Evolutionary conservation across 345 rosid genomes (phyloP).

Genomic region (Bretschneidera sinensis): DNA sequence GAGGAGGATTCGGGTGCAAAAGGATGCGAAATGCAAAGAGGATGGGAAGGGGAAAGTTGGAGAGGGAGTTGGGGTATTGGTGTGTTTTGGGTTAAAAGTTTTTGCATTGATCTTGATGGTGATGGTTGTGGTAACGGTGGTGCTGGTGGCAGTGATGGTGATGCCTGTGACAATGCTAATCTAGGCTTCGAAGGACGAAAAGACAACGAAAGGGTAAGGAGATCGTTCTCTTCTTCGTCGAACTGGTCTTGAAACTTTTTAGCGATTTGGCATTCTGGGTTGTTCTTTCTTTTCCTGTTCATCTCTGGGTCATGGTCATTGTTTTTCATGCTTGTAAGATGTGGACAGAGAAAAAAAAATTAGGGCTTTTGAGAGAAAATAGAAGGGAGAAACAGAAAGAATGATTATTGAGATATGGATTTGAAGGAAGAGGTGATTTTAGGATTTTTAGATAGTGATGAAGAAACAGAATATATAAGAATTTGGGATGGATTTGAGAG

Average conservation of each 20-base stretch:
- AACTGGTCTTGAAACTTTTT: not conserved
- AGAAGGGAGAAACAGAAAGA: too few species aligned
- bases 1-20: not conserved
- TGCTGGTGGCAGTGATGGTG: not conserved
- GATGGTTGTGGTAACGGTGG: not conserved
- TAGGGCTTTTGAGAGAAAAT: too few species aligned
- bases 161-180: not conserved
- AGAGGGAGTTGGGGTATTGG: conserved; percentile 2
- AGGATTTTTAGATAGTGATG: too few species aligned
- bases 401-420: too few species aligned
- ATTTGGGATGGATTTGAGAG: too few species aligned
- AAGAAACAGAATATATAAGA: too few species aligned
- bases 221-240: conserved; percentile 11
- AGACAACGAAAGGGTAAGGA: conserved; percentile 20
- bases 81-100: not conserved
- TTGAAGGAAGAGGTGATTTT: too few species aligned
- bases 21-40: not conserved
- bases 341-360: too few species aligned
- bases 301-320: not conserved
- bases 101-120: not conserved
- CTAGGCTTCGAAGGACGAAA: not conserved
- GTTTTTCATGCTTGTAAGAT: too few species aligned
- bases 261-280: too few species aligned
- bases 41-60: conserved; percentile 11
- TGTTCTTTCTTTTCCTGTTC: not conserved